Evolutionary conservation across 2,329 filamentous ascomycete genomes (phyloP), one percentile per base, ranked within the genome.

Genomic region (Pyrenophora tritici-repentis): DNA sequence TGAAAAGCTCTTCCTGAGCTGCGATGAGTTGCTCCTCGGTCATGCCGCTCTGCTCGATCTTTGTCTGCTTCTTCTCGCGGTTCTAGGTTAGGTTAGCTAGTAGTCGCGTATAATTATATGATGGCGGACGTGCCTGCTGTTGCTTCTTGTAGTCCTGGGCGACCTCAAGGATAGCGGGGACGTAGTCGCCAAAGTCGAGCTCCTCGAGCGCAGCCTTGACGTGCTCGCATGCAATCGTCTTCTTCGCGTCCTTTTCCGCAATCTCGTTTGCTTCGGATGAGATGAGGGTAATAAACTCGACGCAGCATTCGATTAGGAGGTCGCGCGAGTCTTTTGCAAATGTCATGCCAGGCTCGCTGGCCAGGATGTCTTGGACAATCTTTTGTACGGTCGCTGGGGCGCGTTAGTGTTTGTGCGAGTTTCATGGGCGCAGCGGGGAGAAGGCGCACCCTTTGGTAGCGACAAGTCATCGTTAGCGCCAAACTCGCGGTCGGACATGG

Each of bases 221-320:
- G 78, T 99, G 94, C 68, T 99, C 94, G 74, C 91, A 96, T 10
- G 93, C 93, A 65, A 99, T 99, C 3, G 94, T 99, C 83, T 99
- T 99, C 80, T 99, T 99, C 42, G 92, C 91, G 70, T 99, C 94
- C 75, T 96, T 96, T 74, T 99, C 94, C 10, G 92, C 95, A 59
- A 99, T 99, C 67, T 99, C 94, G 75, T 99, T 99, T 56, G 94
- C 94, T 78, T 99, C 93, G 40, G 91, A 96, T n/a, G 92, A 97
- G 64, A 99, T 89, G 67, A 99, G 85, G 14, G 94, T 97, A 75
- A 99, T 97, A 75, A 99, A 99, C 75, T 99, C 94, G 68, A 99
- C 93, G 70, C 94, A 99, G 78, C 94, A 97, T 79, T 97, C 94
- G 67, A 99, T 99, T 44, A 99, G 82, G 2, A 97, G 82, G 70